Evolutionary conservation across 345 rosid species (phyloP), one percentile per base, ranked within the genome.

Genomic region (Sapria himalayana): DNA sequence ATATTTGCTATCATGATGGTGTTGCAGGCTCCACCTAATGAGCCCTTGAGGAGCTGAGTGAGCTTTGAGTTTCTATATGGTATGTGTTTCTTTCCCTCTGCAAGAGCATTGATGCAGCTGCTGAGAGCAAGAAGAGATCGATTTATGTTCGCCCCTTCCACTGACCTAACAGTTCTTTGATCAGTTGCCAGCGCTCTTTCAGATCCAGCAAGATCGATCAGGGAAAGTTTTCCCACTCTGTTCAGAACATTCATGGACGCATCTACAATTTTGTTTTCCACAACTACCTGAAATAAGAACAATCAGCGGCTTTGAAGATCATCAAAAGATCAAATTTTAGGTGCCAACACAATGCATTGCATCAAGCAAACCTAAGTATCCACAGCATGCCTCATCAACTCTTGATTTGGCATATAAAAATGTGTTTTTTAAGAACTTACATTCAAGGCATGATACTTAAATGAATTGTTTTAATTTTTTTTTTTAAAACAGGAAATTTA

Each of bases 171-270:
- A 22, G 96, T 81, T 59, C 92, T 69, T 46, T 73, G 94, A 59
- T 85, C 94, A 25, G 96, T 78, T 34, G 96, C 94, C 35, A 81
- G 51, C 1, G 96, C 94, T 67, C 96, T 77, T 61, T 85, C 96
- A 9, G 96, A 85, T n/a, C 96, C 96, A 8, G 96, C 96, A 48
- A 85, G 96, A 66, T 85, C 96, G 13, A 85, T 75, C 24, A 85
- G 71, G 15, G 96, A 85, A 39, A 85, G 76, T 69, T 85, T 85
- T 27, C 93, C 96, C 0, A 73, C 63, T 49, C 65, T 62, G 45
- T 61, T 62, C 25, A 78, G 42, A 22, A 75, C 48, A 52, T 78
- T 78, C 86, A 67, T 69, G 39, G 73, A 54, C 20, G 72, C 73
- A 66, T 81, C 84, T 60, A 37, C 73, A 35, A 73, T 71, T 49